phyloP scores from a whole-genome alignment of 345 rosid species.

The Odontarrhena argentea region DNA sequence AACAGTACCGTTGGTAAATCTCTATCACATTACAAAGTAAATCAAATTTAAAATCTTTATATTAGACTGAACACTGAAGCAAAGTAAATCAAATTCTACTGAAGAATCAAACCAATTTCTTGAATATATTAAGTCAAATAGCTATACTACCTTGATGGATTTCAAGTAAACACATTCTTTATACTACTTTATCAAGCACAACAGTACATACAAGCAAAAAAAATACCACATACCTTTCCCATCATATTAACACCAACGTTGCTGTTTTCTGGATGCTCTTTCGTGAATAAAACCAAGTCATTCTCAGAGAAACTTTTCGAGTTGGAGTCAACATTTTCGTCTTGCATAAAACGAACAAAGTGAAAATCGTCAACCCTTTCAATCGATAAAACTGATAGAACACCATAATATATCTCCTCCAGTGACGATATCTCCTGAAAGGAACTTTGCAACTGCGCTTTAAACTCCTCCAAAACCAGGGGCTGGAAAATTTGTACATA shows the following conservation, averaged over 20 bases:
- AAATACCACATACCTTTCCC: slow-evolving; percentile 71
- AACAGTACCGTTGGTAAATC: slow-evolving; percentile 28
- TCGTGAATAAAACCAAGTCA: slow-evolving; percentile 89
- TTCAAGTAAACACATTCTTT: slow-evolving; percentile 21
- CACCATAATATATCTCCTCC: slow-evolving; percentile 79
- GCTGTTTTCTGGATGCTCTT: slow-evolving; percentile 62
- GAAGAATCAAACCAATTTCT: slow-evolving; percentile 17
- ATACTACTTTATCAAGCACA: slow-evolving; percentile 16
- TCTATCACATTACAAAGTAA: slow-evolving; percentile 3
- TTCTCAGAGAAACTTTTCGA: slow-evolving; percentile 75
- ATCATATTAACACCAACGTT: slow-evolving; percentile 68
- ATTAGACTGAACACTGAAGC: slow-evolving; percentile 6
- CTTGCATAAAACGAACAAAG: slow-evolving; percentile 90
- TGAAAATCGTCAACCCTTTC: slow-evolving; percentile 97
- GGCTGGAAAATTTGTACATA: slow-evolving; percentile 86
- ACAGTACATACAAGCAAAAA: slow-evolving; percentile 15
- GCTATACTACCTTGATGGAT: background rate
- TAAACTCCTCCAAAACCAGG: slow-evolving; percentile 92
- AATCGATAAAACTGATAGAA: slow-evolving; percentile 79
- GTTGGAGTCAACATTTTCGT: slow-evolving; percentile 57
- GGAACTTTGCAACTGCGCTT: slow-evolving; percentile 85
- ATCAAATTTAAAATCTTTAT: background rate
- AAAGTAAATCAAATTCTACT: slow-evolving; percentile 1
- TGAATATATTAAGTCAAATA: slow-evolving; percentile 7
- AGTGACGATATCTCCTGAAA: slow-evolving; percentile 78